Evolutionary conservation across 345 rosid genomes (phyloP), one percentile per base, ranked within the genome.

Genomic region (Cardiospermum halicacabum): DNA sequence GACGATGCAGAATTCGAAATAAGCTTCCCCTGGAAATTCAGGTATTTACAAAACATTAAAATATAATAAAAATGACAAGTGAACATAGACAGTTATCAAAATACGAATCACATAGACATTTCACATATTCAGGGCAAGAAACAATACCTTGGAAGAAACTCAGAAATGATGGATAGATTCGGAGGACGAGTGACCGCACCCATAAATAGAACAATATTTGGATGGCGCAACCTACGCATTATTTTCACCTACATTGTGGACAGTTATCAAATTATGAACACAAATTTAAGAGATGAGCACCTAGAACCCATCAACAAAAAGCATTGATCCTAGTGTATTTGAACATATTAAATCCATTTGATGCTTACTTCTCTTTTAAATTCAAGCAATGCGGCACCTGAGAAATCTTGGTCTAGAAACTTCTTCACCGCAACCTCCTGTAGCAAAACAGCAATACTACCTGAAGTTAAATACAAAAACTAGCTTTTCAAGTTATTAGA

Each of bases 101-200:
- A 62, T 56, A 10, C 48, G 21, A 16, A 32, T 30, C 25, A 16
- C 57, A 60, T 15, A 28, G 57, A 51, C 30, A 67, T 64, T 11
- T 34, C 45, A 53, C 4, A 59, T 16, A 57, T 49, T 40, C 36
- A 49, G 56, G 47, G 58, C 63, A 56, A 12, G 36, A 48, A 53
- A 61, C 62, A 43, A 59, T 71, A 91, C 99, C 99, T 95, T 57
- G 99, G 99, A 69, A 95, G 88, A 80, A 82, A 91, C 84, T 95
- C 99, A 2, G 96, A 75, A 68, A 95, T 89, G 67, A 95, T 95
- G 59, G 99, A 95, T 60, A 95, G 92, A 74, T 88, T 80, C n/a
- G 94, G 99, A 73, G 99, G 99, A 57, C 99, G 99, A 39, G 99
- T 95, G 67, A 95, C 92, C 67, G 99, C 99, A 58, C 99, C 99